Evolutionary conservation across 208 protist species (phyloP).

Genomic region (Acanthamoeba royreba): DNA sequence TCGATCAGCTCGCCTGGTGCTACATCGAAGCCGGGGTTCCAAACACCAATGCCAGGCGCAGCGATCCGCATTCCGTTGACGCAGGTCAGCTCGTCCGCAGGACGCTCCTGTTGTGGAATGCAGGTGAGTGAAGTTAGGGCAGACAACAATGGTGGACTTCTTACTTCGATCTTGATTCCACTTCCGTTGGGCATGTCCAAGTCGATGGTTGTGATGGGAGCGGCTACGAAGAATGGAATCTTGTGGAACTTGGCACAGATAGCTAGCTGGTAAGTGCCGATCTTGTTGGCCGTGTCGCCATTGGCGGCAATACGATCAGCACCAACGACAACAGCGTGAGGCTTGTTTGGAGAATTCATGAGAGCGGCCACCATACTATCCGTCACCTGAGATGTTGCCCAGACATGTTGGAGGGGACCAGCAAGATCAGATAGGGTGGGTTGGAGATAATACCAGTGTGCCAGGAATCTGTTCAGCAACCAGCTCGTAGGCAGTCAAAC

Average conservation of each 20-base stretch:
- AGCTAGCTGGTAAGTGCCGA: constrained; percentile 71
- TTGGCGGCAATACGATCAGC: constrained; percentile 74
- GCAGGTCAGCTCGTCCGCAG: constrained; percentile 87
- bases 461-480: constrained; percentile 57
- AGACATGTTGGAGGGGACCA: background rate
- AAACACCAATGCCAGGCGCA: constrained; percentile 85
- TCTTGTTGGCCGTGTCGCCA: constrained; percentile 75
- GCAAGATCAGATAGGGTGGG: background rate
- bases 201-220: constrained; percentile 68
- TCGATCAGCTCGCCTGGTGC: constrained; percentile 91
- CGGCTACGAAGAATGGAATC: constrained; percentile 67
- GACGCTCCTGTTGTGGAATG: constrained; percentile 81
- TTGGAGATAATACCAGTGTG: constrained; percentile 46
- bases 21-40: constrained; percentile 97
- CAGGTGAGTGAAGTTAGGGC: background rate
- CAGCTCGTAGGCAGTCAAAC: constrained; percentile 71
- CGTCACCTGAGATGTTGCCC: constrained; percentile 55
- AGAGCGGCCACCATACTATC: constrained; percentile 66
- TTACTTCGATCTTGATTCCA: constrained; percentile 82
- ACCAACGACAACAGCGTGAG: constrained; percentile 63
- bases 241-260: constrained; percentile 64
- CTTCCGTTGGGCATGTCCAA: constrained; percentile 81
- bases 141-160: background rate
- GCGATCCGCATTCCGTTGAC: constrained; percentile 77
- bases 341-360: constrained; percentile 50